phyloP scores from a whole-genome alignment of 768 basidiomycete genomes.

The Termitomyces sp. region DNA sequence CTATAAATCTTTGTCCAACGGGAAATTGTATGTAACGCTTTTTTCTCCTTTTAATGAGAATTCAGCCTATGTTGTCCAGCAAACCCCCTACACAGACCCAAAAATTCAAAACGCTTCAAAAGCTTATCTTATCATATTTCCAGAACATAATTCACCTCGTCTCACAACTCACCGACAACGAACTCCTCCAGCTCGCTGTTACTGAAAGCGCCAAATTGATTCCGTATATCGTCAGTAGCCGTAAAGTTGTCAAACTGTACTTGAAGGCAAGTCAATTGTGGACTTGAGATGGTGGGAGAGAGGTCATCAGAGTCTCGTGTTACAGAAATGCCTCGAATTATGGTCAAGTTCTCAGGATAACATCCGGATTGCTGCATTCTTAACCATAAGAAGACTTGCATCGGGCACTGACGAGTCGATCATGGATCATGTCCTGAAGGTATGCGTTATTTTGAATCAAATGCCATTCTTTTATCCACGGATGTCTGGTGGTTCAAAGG shows the following conservation, averaged over 20 bases:
- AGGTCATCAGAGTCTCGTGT: neutral
- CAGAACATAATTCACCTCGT: conserved; percentile 79
- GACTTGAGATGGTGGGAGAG: neutral
- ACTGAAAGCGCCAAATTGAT: conserved; percentile 84
- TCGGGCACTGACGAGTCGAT: conserved; percentile 73
- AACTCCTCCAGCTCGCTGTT: conserved; percentile 64
- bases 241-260: conserved; percentile 82
- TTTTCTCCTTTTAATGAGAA: neutral
- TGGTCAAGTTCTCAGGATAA: conserved; percentile 82
- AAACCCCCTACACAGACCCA: conserved; percentile 78
- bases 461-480: neutral
- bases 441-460: conserved; percentile 22
- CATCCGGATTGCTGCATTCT: conserved; percentile 79
- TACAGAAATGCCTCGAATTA: conserved; percentile 73
- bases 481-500: conserved; percentile 34
- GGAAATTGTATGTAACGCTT: conserved; percentile 67
- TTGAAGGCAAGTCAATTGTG: conserved; percentile 54
- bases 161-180: conserved; percentile 64
- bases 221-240: conserved; percentile 80
- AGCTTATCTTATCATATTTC: conserved; percentile 85
- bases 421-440: conserved; percentile 84
- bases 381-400: conserved; percentile 78
- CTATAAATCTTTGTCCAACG: conserved; percentile 73
- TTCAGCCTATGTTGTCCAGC: conserved; percentile 33
- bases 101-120: conserved; percentile 81